phyloP scores from a whole-genome alignment of 148 eudicot species.

The Polygonum aviculare region DNA sequence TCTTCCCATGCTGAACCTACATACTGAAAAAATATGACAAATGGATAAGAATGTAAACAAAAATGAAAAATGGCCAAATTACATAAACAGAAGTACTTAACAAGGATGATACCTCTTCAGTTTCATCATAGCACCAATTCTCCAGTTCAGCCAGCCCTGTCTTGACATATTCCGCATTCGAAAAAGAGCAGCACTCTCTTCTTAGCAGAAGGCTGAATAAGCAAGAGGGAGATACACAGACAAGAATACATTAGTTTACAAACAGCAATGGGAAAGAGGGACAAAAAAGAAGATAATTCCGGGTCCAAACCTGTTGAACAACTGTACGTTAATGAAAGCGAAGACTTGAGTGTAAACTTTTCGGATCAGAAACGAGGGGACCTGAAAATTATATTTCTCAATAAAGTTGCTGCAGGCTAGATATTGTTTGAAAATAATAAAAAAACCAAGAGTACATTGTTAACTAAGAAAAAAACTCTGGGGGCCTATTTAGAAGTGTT shows the following conservation, averaged over 20 bases:
- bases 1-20: conserved; percentile 90
- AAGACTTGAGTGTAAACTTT: conserved; percentile 79
- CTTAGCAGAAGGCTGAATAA: conserved; percentile 65
- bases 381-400: conserved; percentile 29
- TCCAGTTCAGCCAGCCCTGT: conserved; percentile 72
- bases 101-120: conserved; percentile 28
- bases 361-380: conserved; percentile 77
- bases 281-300: conserved; percentile 4
- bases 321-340: conserved; percentile 80
- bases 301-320: conserved; percentile 74
- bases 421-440: background rate
- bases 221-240: conserved; percentile 16
- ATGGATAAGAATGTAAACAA: conserved; percentile 12
- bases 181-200: conserved; percentile 89
- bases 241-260: conserved; percentile 1
- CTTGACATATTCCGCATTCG: conserved; percentile 76
- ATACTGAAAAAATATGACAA: conserved; percentile 37
- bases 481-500: background rate
- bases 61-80: background rate
- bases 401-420: background rate
- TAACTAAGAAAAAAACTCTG: background rate
- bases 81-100: background rate
- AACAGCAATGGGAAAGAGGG: conserved; percentile 1
- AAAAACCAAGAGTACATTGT: background rate
- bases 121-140: conserved; percentile 43